A percentile compares a stretch with the other conserved stretches of the same genome.
These are phyloP conservation scores for Wolfiporia cocos DNA, from an alignment of 1,284 basidiomycete species.

Conservation along the genomic window DNA sequence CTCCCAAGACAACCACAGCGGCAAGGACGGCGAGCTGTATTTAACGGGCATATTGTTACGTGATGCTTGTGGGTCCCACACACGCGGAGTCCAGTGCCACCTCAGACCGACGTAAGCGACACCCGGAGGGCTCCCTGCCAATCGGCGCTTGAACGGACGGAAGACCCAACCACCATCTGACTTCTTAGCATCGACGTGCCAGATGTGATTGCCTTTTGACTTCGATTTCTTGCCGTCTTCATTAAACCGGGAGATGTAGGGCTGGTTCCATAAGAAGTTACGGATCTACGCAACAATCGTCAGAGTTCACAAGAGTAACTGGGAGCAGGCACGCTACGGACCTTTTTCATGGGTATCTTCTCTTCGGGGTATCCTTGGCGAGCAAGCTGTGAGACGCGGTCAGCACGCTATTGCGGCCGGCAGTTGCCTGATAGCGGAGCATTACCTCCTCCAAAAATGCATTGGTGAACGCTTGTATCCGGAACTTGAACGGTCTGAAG, in stretches of 20 bases:
- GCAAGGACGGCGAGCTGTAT: conserved; percentile 77
- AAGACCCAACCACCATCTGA: conserved; percentile 84
- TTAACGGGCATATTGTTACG: conserved; percentile 74
- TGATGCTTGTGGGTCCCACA: conserved; percentile 95
- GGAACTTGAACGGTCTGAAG: conserved; percentile 98
- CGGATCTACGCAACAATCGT: too few species aligned
- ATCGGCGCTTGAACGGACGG: conserved; percentile 83
- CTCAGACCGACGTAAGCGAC: conserved; percentile 81
- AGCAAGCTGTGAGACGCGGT: conserved; percentile 56
- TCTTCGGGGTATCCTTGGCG: conserved; percentile 78
- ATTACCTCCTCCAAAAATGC: conserved; percentile 89
- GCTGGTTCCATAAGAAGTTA: conserved; percentile 93
- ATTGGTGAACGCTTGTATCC: conserved; percentile 98
- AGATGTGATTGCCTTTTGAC: conserved; percentile 99
- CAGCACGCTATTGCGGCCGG: conserved; percentile 3
- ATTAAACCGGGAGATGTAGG: conserved; percentile 95
- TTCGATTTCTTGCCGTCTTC: conserved; percentile 99
- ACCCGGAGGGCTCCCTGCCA: conserved; percentile 75
- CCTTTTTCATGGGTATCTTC: conserved; percentile 87
- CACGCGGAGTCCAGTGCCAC: conserved; percentile 90
- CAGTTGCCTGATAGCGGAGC: conserved; percentile 9
- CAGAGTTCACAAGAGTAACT: too few species aligned
- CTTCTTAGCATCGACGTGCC: conserved; percentile 97
- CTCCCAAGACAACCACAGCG: conserved; percentile 87
- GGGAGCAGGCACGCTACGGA: too few species aligned